Evolutionary conservation across 495 filamentous ascomycete genomes (phyloP), one percentile per base, ranked within the genome.

Genomic region (Xylaria grammica): DNA sequence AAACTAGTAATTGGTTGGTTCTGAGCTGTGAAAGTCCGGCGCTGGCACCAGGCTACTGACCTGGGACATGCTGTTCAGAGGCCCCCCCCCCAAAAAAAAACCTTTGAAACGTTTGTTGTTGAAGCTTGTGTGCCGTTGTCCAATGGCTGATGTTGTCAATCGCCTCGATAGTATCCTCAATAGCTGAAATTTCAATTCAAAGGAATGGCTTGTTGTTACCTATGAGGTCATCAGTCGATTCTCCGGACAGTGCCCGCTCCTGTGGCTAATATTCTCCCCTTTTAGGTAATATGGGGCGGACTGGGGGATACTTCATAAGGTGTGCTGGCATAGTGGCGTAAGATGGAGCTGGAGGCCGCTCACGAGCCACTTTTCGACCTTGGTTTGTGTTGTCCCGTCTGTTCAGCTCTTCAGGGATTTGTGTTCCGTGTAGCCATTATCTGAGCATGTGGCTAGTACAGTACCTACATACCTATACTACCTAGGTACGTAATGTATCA

Each of bases 381-480:
- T 46, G 49, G 29, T 27, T 54, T 50, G 40, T 50, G 40, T 48
- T 29, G 20, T 40, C 60, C 55, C 38, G 51, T 29, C 50, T 42
- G 34, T 62, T 63, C 60, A 63, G 60, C 60, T 55, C 29, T 15
- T 3, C 60, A 63, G 50, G 60, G 60, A 62, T 60, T 27, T 46
- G 38, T 36, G 17, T n/a, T 7, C 15, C n/a, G n/a, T n/a, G n/a
- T n/a, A n/a, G n/a, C n/a, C n/a, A n/a, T n/a, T n/a, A n/a, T 34
- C 27, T 17, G 40, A 17, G 40, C 8, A 10, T 42, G 40, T 42
- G 40, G 32, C 32, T 36, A 36, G 32, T 36, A 36, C 11, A 11
- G 32, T 36, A 36, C 11, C 5, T 36, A 36, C 32, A 36, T 36
- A 11, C 11, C 32, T 36, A 36, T 5, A 36, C 34, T 5, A 5